Evolutionary conservation across 495 filamentous ascomycete species (phyloP), one percentile per base, ranked within the genome.

Genomic region (Hypoxylon intermedium): DNA sequence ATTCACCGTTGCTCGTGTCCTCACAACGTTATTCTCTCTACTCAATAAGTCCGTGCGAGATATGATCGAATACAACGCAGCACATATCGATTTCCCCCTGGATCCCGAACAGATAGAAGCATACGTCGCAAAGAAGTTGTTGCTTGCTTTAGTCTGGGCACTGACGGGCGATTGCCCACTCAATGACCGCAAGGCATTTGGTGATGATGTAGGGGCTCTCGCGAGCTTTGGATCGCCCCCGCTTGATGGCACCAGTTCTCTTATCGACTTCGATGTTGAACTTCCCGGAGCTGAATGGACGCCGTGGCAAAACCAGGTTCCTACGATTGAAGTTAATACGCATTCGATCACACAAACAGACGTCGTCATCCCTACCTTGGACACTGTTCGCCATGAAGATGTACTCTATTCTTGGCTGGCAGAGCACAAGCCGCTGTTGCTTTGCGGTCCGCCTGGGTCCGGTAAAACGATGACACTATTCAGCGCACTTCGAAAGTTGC

Each of bases 391-490:
- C 26, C 94, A 99, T 66, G 94, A 99, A 75, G 95, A 97, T 77
- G 87, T 99, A 21, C 80, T 99, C 18, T 97, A 99, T 76, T 97
- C 95, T 13, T 99, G 94, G 95, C 83, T 99, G 16, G 94, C 95
- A 9, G 94, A 99, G 68, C 94, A 99, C 73, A 99, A 98, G 75
- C 94, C 95, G 16, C 80, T 99, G 16, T 78, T 99, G 7, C 86
- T 99, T 15, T 99, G 94, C 73, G 95, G 94, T 77, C 94, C 94
- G 72, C 94, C 94, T 50, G 94, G 94, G 71, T 98, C 94, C 33
- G 94, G 94, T 77, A 99, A 99, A 79, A 99, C 94, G 1, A 99
- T 99, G 94, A 99, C 94, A 18, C 78, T 99, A 15, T 99, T 99
- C 75, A 96, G 92, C 69, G 95, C 94, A 20, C 83, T 99, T 46